Evolutionary conservation across 768 basidiomycete species (phyloP).

Genomic region (Xerocomellus dryophilus): DNA sequence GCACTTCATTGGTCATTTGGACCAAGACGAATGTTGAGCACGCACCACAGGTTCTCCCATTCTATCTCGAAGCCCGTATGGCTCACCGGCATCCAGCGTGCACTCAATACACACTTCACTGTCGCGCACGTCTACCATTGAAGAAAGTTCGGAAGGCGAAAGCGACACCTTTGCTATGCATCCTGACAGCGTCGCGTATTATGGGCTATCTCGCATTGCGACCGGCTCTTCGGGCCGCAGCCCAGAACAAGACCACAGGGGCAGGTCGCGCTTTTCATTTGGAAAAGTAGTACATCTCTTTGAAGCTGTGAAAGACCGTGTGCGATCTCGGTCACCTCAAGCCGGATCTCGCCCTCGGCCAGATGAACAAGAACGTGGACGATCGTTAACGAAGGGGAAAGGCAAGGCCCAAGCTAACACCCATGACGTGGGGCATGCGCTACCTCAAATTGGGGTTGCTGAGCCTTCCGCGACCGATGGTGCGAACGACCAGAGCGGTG

Average conservation of each 20-base stretch:
- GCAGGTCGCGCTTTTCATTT: conserved; percentile 51
- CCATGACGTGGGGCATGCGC: background rate
- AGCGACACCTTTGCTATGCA: conserved; percentile 6
- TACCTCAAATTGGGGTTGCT: conserved; percentile 33
- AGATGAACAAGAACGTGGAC: conserved; percentile 26
- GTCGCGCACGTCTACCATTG: conserved; percentile 44
- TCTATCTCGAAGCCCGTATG: background rate
- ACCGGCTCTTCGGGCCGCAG: conserved; percentile 16
- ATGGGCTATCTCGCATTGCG: conserved; percentile 15
- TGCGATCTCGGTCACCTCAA: conserved; percentile 48
- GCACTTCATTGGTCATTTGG: background rate
- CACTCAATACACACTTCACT: conserved; percentile 4
- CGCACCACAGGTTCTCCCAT: conserved; percentile 10
- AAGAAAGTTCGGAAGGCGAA: conserved; percentile 39
- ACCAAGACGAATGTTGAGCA: background rate
- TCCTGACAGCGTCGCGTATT: conserved; percentile 8
- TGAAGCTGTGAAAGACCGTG: conserved; percentile 41
- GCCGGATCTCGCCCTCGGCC: conserved; percentile 4
- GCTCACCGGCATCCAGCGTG: conserved; percentile 12
- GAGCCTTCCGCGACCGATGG: conserved; percentile 20
- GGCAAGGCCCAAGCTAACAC: conserved; percentile 23
- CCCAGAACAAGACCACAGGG: conserved; percentile 27
- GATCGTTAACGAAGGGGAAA: conserved; percentile 28
- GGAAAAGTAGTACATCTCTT: conserved; percentile 49
- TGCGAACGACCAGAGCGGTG: conserved; percentile 35